Percentiles rank a stretch among this genome's conserved stretches.
Evolutionary conservation across 306 rosid genomes (phyloP).

Genomic region (Begonia masoniana): DNA sequence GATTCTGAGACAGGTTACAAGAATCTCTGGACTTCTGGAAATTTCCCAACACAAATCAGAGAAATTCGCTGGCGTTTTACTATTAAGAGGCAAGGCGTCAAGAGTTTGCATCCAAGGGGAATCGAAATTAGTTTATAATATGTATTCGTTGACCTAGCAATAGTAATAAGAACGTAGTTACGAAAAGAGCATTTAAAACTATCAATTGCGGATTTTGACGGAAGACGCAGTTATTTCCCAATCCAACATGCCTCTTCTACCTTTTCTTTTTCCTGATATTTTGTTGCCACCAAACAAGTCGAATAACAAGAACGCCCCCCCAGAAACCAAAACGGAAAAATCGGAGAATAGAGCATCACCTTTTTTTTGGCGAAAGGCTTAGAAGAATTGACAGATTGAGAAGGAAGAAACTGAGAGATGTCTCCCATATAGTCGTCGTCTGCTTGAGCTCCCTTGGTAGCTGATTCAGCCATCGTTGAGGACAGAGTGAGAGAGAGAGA

Average conservation of each 20-base stretch:
- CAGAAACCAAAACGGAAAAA: not conserved
- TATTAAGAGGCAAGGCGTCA: too few species aligned
- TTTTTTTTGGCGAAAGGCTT: constrained; percentile 20
- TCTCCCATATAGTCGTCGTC: constrained; percentile 67
- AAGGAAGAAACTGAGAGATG: constrained; percentile 56
- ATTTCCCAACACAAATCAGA: too few species aligned
- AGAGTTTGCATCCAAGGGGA: too few species aligned
- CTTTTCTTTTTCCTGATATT: too few species aligned
- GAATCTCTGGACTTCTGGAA: too few species aligned
- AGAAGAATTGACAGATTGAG: constrained; percentile 25
- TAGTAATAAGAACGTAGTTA: too few species aligned
- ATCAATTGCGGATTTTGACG: not conserved
- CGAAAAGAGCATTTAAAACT: not conserved
- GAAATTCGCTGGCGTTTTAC: too few species aligned
- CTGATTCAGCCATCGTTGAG: constrained; percentile 46
- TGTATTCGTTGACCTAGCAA: too few species aligned
- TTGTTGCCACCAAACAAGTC: too few species aligned
- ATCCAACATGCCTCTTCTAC: too few species aligned
- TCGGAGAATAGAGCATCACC: constrained; percentile 16
- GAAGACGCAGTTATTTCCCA: not conserved
- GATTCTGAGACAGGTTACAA: not conserved
- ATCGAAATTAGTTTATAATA: too few species aligned
- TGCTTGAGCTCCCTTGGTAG: constrained; percentile 5
- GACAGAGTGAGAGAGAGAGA: not conserved
- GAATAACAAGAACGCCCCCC: not conserved